phyloP scores from a whole-genome alignment of 306 rosid species.

The Macrotyloma uniflorum region DNA sequence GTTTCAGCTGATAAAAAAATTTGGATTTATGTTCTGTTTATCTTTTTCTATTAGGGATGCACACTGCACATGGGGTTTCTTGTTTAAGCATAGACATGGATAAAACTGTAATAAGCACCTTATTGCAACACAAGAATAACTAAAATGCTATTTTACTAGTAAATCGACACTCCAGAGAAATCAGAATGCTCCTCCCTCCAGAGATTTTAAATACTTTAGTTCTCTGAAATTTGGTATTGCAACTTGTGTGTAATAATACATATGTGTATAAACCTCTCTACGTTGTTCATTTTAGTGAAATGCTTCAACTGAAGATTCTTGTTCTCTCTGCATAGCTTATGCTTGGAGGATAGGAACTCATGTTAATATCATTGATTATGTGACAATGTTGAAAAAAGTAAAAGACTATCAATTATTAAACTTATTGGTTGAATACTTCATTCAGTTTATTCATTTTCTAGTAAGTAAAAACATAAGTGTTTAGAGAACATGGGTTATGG shows the following conservation, averaged over 20 bases:
- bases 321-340: neutral
- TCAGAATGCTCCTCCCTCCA: neutral
- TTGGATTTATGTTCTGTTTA: neutral
- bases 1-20: neutral
- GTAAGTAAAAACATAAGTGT: neutral
- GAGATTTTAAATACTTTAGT: slow-evolving; percentile 9
- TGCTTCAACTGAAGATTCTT: neutral
- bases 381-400: neutral
- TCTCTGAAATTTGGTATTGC: slow-evolving; percentile 17
- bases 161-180: neutral
- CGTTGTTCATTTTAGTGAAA: slow-evolving; percentile 1
- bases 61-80: neutral
- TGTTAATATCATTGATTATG: neutral
- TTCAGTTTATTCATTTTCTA: slow-evolving; percentile 12
- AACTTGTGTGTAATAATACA: neutral
- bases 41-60: neutral
- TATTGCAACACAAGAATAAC: neutral
- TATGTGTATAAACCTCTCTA: neutral
- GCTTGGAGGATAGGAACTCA: slow-evolving; percentile 6
- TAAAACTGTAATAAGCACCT: neutral
- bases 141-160: neutral
- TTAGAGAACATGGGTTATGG: slow-evolving; percentile 5
- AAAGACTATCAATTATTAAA: neutral
- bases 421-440: neutral
- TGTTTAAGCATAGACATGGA: neutral